Base-by-base conservation (phyloP, 2,329 filamentous ascomycete genomes). In the Anthostomella pinea region DNA sequence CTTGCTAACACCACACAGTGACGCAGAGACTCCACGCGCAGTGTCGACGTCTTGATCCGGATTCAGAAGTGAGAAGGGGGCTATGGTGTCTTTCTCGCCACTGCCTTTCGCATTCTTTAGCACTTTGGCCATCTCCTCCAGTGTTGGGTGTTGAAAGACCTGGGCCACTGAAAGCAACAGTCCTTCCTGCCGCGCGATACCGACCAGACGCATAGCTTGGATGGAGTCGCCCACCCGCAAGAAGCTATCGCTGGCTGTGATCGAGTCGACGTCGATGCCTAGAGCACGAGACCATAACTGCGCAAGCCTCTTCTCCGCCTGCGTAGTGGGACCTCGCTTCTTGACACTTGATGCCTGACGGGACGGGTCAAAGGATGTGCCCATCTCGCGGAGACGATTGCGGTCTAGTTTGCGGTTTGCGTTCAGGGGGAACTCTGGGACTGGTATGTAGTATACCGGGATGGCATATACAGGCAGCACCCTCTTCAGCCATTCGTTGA, bases 141-240 rank as follows among this genome's bases (percentile, higher is more conserved):
- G 33, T 16, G 14, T 14, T 4, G 36, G 39, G 13, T 35, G 27
- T n/a, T 29, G 20, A 10, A 45, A 39, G 8, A 48, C 19, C 22
- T 42, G 38, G 10, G 45, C 28, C 10, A 45, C 42, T 9, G 36
- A 28, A 6, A 45, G 22, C 4, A 25, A 32, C 8, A 41, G 32
- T 13, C 19, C 19, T n/a, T 26, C 21, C 8, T 35, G n/a, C 14
- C 19, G 37, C 25, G 37, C 37, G 6, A 14, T 16, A 3, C 5
- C 26, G 3, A 39, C 37, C 39, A 44, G 65, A 33, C 63, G 66
- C 65, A 74, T 75, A 2, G 69, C 68, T 2, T 58, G 37, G 3
- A 72, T 59, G 0, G 69, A 72, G 45, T 72, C 68, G 16, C 70
- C 70, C 8, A 71, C 53, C 1, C 58, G 59, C 54, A 73, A 69